These are phyloP conservation scores for Talaromyces stipitatus DNA, from an alignment of 495 filamentous ascomycete genomes.

Conservation along the genomic window DNA sequence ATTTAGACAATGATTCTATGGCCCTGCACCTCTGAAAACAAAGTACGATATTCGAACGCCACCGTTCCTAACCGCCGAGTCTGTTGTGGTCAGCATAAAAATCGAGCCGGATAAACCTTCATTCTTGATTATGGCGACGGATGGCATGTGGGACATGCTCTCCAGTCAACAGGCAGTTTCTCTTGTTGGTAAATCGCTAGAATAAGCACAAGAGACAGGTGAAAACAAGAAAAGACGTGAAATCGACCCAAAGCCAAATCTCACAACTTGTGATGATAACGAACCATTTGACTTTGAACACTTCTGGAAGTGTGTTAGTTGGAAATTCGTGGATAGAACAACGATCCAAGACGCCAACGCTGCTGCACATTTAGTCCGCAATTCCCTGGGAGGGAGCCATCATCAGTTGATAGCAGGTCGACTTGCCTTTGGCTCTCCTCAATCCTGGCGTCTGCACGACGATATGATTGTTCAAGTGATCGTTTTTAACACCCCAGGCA, in stretches of 20 bases:
- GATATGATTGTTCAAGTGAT: slow-evolving; percentile 59
- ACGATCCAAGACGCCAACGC: slow-evolving; percentile 52
- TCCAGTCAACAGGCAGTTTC: slow-evolving; percentile 52
- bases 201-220: slow-evolving; percentile 14
- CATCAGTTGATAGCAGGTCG: slow-evolving; percentile 47
- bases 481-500: slow-evolving; percentile 38
- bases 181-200: slow-evolving; percentile 49
- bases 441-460: slow-evolving; percentile 42
- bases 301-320: slow-evolving; percentile 11
- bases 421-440: slow-evolving; percentile 40
- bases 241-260: slow-evolving; percentile 10
- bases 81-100: slow-evolving; percentile 48
- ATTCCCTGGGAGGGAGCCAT: slow-evolving; percentile 53
- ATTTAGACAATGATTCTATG: slow-evolving; percentile 39
- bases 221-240: neutral
- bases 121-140: slow-evolving; percentile 57
- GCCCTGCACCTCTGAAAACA: slow-evolving; percentile 31
- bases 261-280: too few species aligned
- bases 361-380: slow-evolving; percentile 53
- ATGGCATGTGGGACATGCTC: slow-evolving; percentile 59
- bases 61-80: slow-evolving; percentile 60
- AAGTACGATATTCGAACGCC: slow-evolving; percentile 37
- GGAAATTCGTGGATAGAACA: slow-evolving; percentile 30
- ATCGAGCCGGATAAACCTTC: slow-evolving; percentile 37
- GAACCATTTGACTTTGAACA: slow-evolving; percentile 22